Conservation (phyloP, 257 asterid genomes). For the Solanum tacnaense region DNA sequence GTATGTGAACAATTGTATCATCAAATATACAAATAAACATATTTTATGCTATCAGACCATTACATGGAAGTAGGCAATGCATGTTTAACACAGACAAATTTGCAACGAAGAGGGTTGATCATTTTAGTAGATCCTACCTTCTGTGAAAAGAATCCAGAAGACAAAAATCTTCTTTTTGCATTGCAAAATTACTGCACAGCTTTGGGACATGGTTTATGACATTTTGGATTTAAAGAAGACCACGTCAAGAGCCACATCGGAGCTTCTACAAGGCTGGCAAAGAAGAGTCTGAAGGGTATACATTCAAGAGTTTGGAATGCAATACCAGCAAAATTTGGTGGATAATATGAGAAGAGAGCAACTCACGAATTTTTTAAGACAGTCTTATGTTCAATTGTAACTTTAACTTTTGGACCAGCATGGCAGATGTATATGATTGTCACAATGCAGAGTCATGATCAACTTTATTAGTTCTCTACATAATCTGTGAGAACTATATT, state of each 20-base stretch:
- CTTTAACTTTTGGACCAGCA: not conserved
- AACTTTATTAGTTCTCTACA: not conserved
- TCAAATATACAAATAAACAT: not conserved
- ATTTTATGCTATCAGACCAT: not conserved
- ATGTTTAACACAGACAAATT: not conserved
- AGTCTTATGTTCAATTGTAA: not conserved
- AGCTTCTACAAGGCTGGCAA: not conserved
- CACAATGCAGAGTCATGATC: not conserved
- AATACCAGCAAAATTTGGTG: not conserved
- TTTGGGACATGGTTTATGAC: not conserved
- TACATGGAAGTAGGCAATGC: not conserved
- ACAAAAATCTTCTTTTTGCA: not conserved
- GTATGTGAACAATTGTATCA: not conserved
- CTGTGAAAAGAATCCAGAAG: not conserved
- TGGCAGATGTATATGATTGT: not conserved
- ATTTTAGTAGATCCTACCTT: not conserved
- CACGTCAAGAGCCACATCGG: not conserved
- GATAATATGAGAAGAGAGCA: not conserved
- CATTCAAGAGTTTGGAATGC: not conserved
- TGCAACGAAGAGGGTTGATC: not conserved
- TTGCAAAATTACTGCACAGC: not conserved
- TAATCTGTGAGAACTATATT: not conserved
- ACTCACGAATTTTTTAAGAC: not conserved
- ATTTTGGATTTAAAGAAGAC: not conserved
- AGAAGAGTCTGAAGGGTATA: not conserved